Evolutionary conservation across 2,329 filamentous ascomycete genomes (phyloP).

Genomic region (Aquanectria penicillioides): DNA sequence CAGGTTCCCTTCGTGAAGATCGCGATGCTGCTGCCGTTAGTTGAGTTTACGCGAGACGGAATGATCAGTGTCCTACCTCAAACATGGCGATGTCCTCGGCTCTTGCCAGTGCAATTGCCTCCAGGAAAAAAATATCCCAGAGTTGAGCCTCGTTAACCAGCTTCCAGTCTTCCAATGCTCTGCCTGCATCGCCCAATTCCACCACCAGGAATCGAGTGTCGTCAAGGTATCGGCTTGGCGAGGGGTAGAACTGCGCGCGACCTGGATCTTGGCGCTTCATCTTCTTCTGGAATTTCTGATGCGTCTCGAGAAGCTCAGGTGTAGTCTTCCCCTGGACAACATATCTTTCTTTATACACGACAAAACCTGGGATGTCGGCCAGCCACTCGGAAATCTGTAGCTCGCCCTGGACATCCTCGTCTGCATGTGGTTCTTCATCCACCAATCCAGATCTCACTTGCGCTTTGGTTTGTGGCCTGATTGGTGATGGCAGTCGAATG

Average conservation of each 20-base stretch:
- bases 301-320: constrained; percentile 65
- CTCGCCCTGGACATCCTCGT: constrained; percentile 66
- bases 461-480: constrained; percentile 66
- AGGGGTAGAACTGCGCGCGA: constrained; percentile 69
- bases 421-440: constrained; percentile 67
- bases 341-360: constrained; percentile 72
- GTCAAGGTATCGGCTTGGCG: constrained; percentile 67
- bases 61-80: constrained; percentile 56
- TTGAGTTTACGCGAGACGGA: background rate
- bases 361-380: constrained; percentile 71
- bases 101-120: constrained; percentile 67
- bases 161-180: constrained; percentile 67
- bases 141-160: constrained; percentile 60
- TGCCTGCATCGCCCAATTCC: constrained; percentile 71
- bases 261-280: constrained; percentile 65
- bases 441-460: constrained; percentile 64
- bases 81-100: constrained; percentile 69
- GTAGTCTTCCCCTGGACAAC: constrained; percentile 67
- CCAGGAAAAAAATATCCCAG: constrained; percentile 72
- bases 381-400: constrained; percentile 71
- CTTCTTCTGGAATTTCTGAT: constrained; percentile 65
- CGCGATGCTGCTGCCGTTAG: constrained; percentile 62
- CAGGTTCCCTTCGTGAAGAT: constrained; percentile 73
- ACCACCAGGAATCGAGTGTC: constrained; percentile 69
- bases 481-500: constrained; percentile 67